Evolutionary conservation across 305 asterid species (phyloP), one percentile per base, ranked within the genome.

Genomic region (Monarda citriodora): DNA sequence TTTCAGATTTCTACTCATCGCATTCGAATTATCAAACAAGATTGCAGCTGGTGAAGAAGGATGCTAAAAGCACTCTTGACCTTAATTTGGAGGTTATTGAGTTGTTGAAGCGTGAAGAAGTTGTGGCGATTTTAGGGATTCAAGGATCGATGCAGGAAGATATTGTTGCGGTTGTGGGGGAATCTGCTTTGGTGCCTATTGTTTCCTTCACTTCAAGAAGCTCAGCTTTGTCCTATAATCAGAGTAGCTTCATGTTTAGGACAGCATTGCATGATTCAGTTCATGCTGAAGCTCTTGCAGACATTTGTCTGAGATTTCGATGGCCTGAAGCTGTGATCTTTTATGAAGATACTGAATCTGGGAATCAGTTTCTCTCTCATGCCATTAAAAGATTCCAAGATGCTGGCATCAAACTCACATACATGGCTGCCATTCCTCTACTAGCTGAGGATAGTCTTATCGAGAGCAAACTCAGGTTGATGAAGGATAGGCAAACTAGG

Each of bases 291-390:
- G 76, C 77, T 41, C 69, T 84, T n/a, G 74, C 84, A 6, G 75
- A 75, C 34, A 52, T 81, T 17, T 78, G 74, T 64, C 8, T 44
- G 23, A 65, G 67, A 56, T 81, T 68, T 36, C 44, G 62, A 22
- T 84, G 92, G 92, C 42, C 34, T 7, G 58, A 79, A 67, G 75
- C 63, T 22, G 79, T 65, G 21, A 12, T 81, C 32, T 32, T 84
- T 5, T 66, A 74, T 5, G 88, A 84, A 66, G 82, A 81, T 12
- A 70, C 78, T 0, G 75, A 66, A 6, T 48, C 64, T 16, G 82
- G 77, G 20, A 46, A 56, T 50, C 72, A 32, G 2, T 75, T 85
- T 34, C 57, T 79, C 12, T 73, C 79, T 12, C 71, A 64, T 54
- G 46, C 71, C 14, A 69, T 26, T 23, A 68, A 63, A 32, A 79